Evolutionary conservation across 768 basidiomycete species (phyloP), one percentile per base, ranked within the genome.

Genomic region (Mrakia hoshinonis): DNA sequence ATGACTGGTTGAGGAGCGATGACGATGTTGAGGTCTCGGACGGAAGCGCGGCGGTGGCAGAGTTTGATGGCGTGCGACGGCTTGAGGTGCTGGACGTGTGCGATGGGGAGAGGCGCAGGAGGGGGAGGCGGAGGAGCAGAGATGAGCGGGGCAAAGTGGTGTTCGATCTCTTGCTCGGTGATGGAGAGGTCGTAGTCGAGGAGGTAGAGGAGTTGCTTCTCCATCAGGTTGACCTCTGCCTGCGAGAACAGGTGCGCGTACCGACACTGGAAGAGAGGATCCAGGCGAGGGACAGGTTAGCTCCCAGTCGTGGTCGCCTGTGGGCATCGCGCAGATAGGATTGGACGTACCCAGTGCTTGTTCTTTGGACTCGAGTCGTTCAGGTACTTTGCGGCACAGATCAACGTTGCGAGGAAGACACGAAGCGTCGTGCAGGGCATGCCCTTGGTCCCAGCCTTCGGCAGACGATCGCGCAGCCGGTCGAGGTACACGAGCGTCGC

Each of bases 331-430:
- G 10, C 49, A 9, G 18, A 15, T 26, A 26, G 34, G 18, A 29
- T 18, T 18, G 34, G 5, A 67, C 71, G 43, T 43, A 89, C 87
- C 91, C 91, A 93, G 79, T 93, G 91, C 63, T 89, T 83, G 80
- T 93, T 93, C 83, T 93, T 93, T 20, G 92, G 84, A 34, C 89
- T 90, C 20, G 89, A 91, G 78, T 94, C 92, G 78, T 93, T 92
- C 46, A 89, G 81, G 77, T 92, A 92, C 86, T 93, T 94, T 81
- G 88, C 88, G 9, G 92, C 91, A 60, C 85, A 83, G 79, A 94
- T 92, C 74, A 93, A 80, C n/a, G 91, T 87, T 64, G 92, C 92
- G 52, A 94, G 85, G 81, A 94, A 93, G 38, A 94, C 91, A 51
- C 92, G 87, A 80, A 93, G 91, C 62, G 89, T 83, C 18, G 91